Percentiles rank a stretch among this genome's conserved stretches.
Conservation (phyloP, 306 rosid genomes). For the Fragaria vesca region DNA sequence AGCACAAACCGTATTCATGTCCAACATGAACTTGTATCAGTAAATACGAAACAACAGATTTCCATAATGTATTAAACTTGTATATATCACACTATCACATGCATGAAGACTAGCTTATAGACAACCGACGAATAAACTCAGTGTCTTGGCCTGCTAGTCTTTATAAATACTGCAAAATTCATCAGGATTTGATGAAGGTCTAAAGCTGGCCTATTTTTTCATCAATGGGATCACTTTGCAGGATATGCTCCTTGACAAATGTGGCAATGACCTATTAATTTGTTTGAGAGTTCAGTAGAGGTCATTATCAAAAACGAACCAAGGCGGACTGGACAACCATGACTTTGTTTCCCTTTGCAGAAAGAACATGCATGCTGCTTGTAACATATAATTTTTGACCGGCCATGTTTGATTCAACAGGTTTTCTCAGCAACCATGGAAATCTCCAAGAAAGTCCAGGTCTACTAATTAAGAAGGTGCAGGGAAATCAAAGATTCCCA, state of each 20-base stretch:
- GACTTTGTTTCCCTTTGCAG: constrained; percentile 3
- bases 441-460: constrained; percentile 12
- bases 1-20: not conserved
- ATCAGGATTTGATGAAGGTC: not conserved
- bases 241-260: constrained; percentile 29
- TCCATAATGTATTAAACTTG: not conserved
- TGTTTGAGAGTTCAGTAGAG: not conserved
- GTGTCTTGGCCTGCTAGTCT: not conserved
- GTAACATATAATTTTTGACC: not conserved
- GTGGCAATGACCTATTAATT: not conserved
- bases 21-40: not conserved
- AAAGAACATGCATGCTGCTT: not conserved
- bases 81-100: not conserved
- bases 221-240: constrained; percentile 17
- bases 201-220: constrained; percentile 1
- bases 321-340: not conserved
- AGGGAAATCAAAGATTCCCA: constrained; percentile 10
- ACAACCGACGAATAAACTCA: not conserved
- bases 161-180: not conserved
- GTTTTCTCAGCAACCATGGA: not conserved
- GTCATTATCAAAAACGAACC: constrained; percentile 10
- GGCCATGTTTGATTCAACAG: not conserved
- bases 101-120: not conserved
- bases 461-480: not conserved
- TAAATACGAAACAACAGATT: not conserved